These are phyloP conservation scores for Fraxinus latifolia DNA, from an alignment of 305 asterid species.

Conservation along the genomic window DNA sequence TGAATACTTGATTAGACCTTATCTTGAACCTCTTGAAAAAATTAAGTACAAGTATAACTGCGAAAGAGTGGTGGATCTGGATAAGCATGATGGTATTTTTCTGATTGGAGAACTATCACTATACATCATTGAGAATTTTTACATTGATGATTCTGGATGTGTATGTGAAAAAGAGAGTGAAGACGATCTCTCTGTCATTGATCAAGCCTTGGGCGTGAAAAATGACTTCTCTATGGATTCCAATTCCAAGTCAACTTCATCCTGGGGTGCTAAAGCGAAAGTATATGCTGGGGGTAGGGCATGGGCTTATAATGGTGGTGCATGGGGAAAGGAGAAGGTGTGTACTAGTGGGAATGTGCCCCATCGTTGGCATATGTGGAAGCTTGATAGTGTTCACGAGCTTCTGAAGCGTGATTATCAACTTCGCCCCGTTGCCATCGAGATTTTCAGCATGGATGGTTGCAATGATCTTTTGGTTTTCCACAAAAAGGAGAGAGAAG, in stretches of 20 bases:
- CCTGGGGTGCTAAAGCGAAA: constrained; percentile 79
- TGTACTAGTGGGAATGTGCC: constrained; percentile 75
- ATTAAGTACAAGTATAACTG: constrained; percentile 91
- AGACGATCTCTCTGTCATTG: constrained; percentile 92
- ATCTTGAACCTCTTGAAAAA: constrained; percentile 77
- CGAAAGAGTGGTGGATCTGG: constrained; percentile 98
- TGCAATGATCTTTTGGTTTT: constrained; percentile 97
- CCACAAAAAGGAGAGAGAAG: constrained; percentile 97
- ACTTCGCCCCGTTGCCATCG: constrained; percentile 98
- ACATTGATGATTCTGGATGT: constrained; percentile 91
- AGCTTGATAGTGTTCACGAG: constrained; percentile 96
- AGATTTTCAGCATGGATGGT: constrained; percentile 99
- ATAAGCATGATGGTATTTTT: constrained; percentile 96
- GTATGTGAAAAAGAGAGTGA: constrained; percentile 90
- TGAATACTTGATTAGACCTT: constrained; percentile 95
- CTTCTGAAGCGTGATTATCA: constrained; percentile 98
- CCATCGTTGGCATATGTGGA: constrained; percentile 99
- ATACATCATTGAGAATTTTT: constrained; percentile 92
- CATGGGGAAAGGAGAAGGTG: constrained; percentile 97
- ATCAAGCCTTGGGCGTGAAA: constrained; percentile 97
- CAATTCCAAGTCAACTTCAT: constrained; percentile 75
- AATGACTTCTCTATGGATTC: constrained; percentile 88
- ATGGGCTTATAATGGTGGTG: constrained; percentile 99
- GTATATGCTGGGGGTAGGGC: constrained; percentile 88
- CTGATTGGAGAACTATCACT: constrained; percentile 87